Percentiles rank a stretch among this genome's conserved stretches.
Evolutionary conservation across 768 basidiomycete species (phyloP).

Genomic region (Xerocomus spinulosus): DNA sequence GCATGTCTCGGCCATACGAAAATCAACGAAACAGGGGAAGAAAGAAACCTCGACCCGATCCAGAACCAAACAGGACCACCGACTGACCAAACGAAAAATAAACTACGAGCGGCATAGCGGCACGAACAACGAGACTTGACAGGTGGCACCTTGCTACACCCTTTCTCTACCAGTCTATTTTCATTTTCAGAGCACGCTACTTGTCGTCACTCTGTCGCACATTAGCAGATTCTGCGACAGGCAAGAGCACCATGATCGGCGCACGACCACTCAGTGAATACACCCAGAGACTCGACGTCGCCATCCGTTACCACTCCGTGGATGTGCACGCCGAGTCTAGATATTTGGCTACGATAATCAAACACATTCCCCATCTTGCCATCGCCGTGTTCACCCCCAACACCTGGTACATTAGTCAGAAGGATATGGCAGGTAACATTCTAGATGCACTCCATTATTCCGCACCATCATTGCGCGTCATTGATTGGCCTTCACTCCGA

Average conservation of each 20-base stretch:
- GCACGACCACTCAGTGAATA: constrained; percentile 16
- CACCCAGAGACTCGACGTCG: constrained; percentile 24
- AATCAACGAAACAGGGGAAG: too few species aligned
- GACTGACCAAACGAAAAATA: too few species aligned
- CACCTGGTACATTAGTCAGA: not conserved
- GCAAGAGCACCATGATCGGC: constrained; percentile 8
- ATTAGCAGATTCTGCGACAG: constrained; percentile 8
- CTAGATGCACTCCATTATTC: constrained; percentile 12
- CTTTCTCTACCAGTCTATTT: constrained; percentile 22
- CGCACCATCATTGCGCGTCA: constrained; percentile 16
- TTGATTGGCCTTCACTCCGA: constrained; percentile 13
- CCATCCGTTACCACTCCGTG: constrained; percentile 14
- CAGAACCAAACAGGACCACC: too few species aligned
- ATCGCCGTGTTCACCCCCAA: constrained; percentile 16
- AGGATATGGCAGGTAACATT: constrained; percentile 1
- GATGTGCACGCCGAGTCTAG: constrained; percentile 1
- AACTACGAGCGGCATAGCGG: too few species aligned
- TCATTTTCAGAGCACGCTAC: constrained; percentile 15
- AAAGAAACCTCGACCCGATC: too few species aligned
- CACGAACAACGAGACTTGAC: too few species aligned
- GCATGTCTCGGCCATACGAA: too few species aligned
- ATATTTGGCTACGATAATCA: constrained; percentile 10
- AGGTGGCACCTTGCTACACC: constrained; percentile 21
- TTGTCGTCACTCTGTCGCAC: constrained; percentile 16
- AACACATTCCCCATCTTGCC: constrained; percentile 15